Evolutionary conservation across 352 stramenopile genomes (phyloP).

Genomic region (Globisporangium cederbergense): DNA sequence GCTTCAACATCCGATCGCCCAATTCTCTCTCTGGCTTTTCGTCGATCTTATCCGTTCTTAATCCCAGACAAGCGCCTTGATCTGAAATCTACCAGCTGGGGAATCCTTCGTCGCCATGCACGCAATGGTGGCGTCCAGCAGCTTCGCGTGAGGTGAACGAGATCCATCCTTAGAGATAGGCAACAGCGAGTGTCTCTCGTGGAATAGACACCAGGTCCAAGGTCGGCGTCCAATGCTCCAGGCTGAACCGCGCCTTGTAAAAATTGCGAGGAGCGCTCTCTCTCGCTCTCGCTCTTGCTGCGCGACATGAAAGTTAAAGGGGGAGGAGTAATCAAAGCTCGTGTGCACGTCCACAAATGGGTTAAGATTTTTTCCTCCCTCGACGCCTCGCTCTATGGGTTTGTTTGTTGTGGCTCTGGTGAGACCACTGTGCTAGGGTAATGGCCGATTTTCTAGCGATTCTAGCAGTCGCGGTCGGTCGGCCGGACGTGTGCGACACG

Average conservation of each 20-base stretch:
- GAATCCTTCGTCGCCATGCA: too few relatives aligned
- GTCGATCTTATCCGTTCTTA: not conserved
- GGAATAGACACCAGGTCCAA: not conserved
- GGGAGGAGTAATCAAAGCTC: not conserved
- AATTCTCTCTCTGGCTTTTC: not conserved
- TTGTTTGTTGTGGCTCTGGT: not conserved
- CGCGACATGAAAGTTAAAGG: conserved; percentile 1
- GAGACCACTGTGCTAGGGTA: not conserved
- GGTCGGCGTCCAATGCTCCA: too few relatives aligned
- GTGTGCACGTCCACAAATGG: not conserved
- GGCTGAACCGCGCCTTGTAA: too few relatives aligned
- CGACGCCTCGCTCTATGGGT: not conserved
- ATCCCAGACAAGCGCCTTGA: not conserved
- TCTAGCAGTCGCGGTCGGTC: not conserved
- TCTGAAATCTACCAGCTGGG: too few relatives aligned
- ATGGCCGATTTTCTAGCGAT: not conserved
- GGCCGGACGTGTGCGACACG: not conserved
- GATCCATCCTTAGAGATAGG: too few relatives aligned
- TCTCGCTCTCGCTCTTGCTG: not conserved
- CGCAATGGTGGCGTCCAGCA: not conserved
- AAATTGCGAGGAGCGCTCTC: too few relatives aligned
- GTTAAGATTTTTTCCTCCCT: not conserved
- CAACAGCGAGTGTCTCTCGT: not conserved
- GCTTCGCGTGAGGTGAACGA: not conserved
- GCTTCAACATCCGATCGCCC: not conserved